Conservation (phyloP, 805 yeast genomes). For the Debaryomyces hansenii region DNA sequence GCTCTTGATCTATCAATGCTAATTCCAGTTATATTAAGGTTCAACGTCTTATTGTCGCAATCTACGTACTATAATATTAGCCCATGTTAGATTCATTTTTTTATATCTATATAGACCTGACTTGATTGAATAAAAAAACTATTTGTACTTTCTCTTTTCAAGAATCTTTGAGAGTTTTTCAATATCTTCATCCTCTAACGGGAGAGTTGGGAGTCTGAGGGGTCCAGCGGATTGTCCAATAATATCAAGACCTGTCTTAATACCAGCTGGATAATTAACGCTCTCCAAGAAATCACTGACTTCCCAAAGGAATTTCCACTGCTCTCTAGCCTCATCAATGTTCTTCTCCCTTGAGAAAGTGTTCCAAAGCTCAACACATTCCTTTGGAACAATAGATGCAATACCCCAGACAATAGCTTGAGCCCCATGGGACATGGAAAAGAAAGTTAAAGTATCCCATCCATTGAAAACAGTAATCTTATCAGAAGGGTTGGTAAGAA, state of each 20-base stretch:
- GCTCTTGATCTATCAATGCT: no score
- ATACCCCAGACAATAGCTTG: constrained; percentile 13
- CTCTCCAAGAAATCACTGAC: constrained; percentile 12
- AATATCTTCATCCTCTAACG: constrained; percentile 9
- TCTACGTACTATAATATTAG: no score
- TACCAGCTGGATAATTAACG: constrained; percentile 13
- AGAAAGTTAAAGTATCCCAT: constrained; percentile 13
- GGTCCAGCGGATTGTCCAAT: constrained; percentile 14
- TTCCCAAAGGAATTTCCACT: constrained; percentile 14
- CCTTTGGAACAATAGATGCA: constrained; percentile 14
- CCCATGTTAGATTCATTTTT: no score
- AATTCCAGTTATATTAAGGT: no score
- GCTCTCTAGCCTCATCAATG: constrained; percentile 11
- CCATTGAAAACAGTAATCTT: constrained; percentile 10
- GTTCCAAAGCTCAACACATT: constrained; percentile 12
- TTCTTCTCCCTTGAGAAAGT: constrained; percentile 3
- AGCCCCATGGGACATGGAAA: constrained; percentile 12
- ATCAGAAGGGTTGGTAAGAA: constrained; percentile 9
- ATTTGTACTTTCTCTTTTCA: constrained; percentile 10
- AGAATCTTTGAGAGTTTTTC: constrained; percentile 8
- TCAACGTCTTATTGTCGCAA: no score
- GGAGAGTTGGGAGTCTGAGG: constrained; percentile 12
- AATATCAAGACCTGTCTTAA: constrained; percentile 12
- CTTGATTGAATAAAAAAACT: background rate
- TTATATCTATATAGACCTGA: no score